Conservation (phyloP, 116 monocot genomes). For the Zostera marina region DNA sequence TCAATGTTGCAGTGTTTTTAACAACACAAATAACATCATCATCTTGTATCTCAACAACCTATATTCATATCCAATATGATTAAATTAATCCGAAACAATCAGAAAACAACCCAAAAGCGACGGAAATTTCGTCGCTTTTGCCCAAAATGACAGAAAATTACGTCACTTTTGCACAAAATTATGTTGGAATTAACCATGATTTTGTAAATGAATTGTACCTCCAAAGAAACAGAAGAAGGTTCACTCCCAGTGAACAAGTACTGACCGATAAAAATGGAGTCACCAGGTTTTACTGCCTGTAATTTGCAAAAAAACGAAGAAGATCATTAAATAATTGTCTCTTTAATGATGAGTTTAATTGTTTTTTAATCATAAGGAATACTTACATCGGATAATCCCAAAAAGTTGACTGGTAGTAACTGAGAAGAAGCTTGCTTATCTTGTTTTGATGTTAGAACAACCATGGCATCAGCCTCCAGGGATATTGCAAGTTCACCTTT, state of each 20-base stretch:
- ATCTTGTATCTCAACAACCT: conserved; percentile 23
- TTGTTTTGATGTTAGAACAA: conserved; percentile 9
- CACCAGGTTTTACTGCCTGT: conserved; percentile 39
- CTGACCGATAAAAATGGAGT: conserved; percentile 46
- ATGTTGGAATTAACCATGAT: too few relatives aligned
- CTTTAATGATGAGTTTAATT: too few relatives aligned
- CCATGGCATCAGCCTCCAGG: conserved; percentile 5
- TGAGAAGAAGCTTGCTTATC: conserved; percentile 8
- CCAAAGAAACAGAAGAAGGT: conserved; percentile 67
- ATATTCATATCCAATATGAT: too few relatives aligned
- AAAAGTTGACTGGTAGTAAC: conserved; percentile 12
- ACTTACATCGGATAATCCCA: conserved; percentile 6
- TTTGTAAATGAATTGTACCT: conserved; percentile 35
- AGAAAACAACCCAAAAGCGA: too few relatives aligned
- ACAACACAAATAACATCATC: conserved; percentile 22
- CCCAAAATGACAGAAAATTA: too few relatives aligned
- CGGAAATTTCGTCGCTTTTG: too few relatives aligned
- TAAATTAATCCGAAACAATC: too few relatives aligned
- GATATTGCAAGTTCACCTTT: conserved; percentile 7
- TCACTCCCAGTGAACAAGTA: conserved; percentile 82
- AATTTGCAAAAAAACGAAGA: too few relatives aligned
- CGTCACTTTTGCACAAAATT: too few relatives aligned
- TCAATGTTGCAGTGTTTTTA: conserved; percentile 20
- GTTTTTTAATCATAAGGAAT: too few relatives aligned
- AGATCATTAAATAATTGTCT: too few relatives aligned